A percentile compares a stretch with the other conserved stretches of the same genome.
phyloP scores from a whole-genome alignment of 1,284 basidiomycete species.

The Coniophora puteana region DNA sequence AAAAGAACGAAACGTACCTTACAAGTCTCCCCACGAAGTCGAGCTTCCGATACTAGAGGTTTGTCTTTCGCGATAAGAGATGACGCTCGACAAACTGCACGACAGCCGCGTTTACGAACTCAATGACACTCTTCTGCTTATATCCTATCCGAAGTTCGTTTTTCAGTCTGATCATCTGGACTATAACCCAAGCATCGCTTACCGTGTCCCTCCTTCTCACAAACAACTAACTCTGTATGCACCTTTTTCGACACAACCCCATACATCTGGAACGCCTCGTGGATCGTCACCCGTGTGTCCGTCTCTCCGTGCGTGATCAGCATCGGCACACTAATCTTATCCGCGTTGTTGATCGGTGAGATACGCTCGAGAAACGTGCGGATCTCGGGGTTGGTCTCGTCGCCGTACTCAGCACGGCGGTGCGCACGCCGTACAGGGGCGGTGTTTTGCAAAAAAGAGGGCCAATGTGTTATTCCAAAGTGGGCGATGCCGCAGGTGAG shows the following conservation, averaged over 20 bases:
- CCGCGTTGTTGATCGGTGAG: slow-evolving; percentile 32
- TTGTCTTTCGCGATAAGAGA: too few species aligned
- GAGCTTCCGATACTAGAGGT: too few species aligned
- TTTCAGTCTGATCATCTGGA: slow-evolving; percentile 3
- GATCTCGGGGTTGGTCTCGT: slow-evolving; percentile 30
- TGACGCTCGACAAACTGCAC: slow-evolving; percentile 30
- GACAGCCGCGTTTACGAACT: slow-evolving; percentile 33
- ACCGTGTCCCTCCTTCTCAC: slow-evolving; percentile 39
- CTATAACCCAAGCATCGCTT: slow-evolving; percentile 6
- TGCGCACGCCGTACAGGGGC: slow-evolving; percentile 29
- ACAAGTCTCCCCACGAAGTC: too few species aligned
- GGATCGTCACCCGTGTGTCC: slow-evolving; percentile 32
- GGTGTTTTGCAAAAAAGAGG: slow-evolving; percentile 33
- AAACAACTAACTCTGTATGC: slow-evolving; percentile 29
- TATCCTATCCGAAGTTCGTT: slow-evolving; percentile 24
- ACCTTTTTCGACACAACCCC: slow-evolving; percentile 15
- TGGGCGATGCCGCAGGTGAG: slow-evolving; percentile 33
- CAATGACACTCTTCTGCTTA: slow-evolving; percentile 37
- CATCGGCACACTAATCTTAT: slow-evolving; percentile 29
- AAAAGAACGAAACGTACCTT: too few species aligned
- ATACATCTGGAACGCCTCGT: slow-evolving; percentile 28
- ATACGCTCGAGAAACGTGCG: slow-evolving; percentile 30
- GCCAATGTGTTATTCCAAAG: slow-evolving; percentile 33
- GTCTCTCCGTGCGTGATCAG: slow-evolving; percentile 36
- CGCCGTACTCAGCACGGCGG: slow-evolving; percentile 32